Evolutionary conservation across 768 basidiomycete species (phyloP), one percentile per base, ranked within the genome.

Genomic region (Suillus subalutaceus): DNA sequence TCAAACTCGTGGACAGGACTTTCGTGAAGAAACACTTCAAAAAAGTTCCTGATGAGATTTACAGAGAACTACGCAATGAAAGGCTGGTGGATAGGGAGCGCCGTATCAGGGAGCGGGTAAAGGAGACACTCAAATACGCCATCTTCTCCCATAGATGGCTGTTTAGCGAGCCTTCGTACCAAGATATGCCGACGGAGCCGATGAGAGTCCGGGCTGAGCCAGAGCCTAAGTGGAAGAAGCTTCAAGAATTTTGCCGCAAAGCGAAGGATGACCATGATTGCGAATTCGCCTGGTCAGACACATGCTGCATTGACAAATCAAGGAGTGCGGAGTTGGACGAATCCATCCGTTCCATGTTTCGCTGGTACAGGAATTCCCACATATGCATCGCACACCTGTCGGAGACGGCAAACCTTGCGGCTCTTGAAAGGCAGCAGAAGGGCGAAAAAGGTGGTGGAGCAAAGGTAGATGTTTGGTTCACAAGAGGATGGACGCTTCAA

Each of bases 281-380:
- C 50, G 38, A 56, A 20, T 56, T 63, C 10, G 70, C 65, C 40
- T 71, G 69, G 70, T 62, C 62, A 40, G 70, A 70, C 20, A 71
- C 67, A 9, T 68, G 64, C 18, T 72, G 71, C 53, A 69, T 71
- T 35, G 62, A 72, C 68, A 72, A 68, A 26, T 32, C 38, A 15
- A 71, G 68, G 53, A 72, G 71, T 48, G 44, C 71, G 9, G 71
- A 72, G 41, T 64, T 70, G 43, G 68, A 68, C 6, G 71, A 72
- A 50, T 66, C 71, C 41, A 68, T 72, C n/a, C 68, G 67, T 18
- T 71, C 71, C 4, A 72, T 72, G 71, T 72, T 69, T 57, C 53
- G 50, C 20, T 72, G 71, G 71, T 72, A 72, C 62, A 58, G 65
- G 13, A 65, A 68, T 48, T 61, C 70, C 6, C 12, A 69, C 5